Evolutionary conservation across 2,329 filamentous ascomycete genomes (phyloP).

Genomic region (Hypoxylon sp.): DNA sequence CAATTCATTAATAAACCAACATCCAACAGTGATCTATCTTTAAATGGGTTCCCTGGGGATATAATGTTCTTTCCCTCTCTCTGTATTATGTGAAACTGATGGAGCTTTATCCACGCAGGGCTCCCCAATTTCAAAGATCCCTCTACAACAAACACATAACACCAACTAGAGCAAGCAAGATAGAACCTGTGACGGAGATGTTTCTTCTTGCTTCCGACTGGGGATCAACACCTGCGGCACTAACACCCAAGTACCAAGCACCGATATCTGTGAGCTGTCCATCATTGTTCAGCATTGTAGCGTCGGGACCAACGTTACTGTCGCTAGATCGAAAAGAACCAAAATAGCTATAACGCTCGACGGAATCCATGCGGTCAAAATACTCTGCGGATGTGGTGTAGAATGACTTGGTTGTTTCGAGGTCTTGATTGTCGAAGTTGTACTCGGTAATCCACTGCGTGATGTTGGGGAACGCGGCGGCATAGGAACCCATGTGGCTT

Average conservation of each 20-base stretch:
- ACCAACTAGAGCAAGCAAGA: too few species aligned
- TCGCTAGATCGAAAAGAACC: conserved; percentile 74
- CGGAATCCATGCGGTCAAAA: conserved; percentile 69
- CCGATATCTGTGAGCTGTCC: conserved; percentile 80
- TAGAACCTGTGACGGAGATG: background rate
- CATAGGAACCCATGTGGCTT: conserved; percentile 69
- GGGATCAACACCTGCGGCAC: conserved; percentile 56
- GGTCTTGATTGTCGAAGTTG: conserved; percentile 65
- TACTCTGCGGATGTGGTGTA: conserved; percentile 73
- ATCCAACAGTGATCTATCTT: too few species aligned
- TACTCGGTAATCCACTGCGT: conserved; percentile 84
- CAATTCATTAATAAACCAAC: too few species aligned
- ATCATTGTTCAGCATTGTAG: conserved; percentile 71
- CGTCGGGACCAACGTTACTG: conserved; percentile 79
- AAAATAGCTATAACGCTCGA: conserved; percentile 78
- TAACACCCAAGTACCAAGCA: conserved; percentile 75
- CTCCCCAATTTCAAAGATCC: too few species aligned
- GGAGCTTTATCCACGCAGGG: too few species aligned
- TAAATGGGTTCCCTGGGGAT: too few species aligned
- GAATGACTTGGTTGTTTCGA: conserved; percentile 68
- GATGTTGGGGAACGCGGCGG: conserved; percentile 63
- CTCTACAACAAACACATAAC: too few species aligned
- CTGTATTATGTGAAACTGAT: too few species aligned
- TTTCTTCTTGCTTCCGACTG: conserved; percentile 27
- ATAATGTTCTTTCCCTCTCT: too few species aligned